These are phyloP conservation scores for Eruca vesicaria DNA, from an alignment of 441 rosid genomes.

Conservation along the genomic window DNA sequence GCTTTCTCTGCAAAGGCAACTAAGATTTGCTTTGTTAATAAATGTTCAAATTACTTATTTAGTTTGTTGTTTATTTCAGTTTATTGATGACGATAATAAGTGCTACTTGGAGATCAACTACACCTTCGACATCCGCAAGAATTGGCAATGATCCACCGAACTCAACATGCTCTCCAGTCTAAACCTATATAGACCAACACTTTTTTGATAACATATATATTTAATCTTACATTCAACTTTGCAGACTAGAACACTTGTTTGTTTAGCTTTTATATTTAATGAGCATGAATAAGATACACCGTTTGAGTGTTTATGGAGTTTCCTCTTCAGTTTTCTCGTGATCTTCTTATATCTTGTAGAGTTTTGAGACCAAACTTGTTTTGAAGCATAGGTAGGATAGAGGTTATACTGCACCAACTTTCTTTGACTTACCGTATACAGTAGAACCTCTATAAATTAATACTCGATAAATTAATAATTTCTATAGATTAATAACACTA, in stretches of 20 bases:
- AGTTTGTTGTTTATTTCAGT: slow-evolving; percentile 40
- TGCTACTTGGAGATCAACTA: slow-evolving; percentile 88
- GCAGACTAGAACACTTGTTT: slow-evolving; percentile 9
- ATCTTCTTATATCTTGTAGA: not conserved
- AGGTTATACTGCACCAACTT: not conserved
- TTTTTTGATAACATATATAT: not conserved
- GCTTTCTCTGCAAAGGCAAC: not conserved
- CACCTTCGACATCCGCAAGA: slow-evolving; percentile 79
- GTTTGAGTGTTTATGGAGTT: not conserved
- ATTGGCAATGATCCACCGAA: slow-evolving; percentile 45
- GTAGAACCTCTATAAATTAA: too few species aligned
- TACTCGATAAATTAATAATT: too few species aligned
- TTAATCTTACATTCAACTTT: slow-evolving; percentile 2
- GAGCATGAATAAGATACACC: slow-evolving; percentile 13
- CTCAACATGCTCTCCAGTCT: not conserved
- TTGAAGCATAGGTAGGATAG: not conserved
- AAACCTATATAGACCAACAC: slow-evolving; percentile 18
- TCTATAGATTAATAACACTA: too few species aligned
- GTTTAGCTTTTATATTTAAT: slow-evolving; percentile 6
- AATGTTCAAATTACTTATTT: not conserved
- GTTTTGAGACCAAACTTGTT: not conserved
- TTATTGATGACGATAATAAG: slow-evolving; percentile 83
- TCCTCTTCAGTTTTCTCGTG: not conserved
- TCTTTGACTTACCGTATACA: not conserved
- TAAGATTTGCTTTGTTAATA: not conserved